Evolutionary conservation across 2,329 filamentous ascomycete genomes (phyloP).

Genomic region (Magnaporthales sp.): DNA sequence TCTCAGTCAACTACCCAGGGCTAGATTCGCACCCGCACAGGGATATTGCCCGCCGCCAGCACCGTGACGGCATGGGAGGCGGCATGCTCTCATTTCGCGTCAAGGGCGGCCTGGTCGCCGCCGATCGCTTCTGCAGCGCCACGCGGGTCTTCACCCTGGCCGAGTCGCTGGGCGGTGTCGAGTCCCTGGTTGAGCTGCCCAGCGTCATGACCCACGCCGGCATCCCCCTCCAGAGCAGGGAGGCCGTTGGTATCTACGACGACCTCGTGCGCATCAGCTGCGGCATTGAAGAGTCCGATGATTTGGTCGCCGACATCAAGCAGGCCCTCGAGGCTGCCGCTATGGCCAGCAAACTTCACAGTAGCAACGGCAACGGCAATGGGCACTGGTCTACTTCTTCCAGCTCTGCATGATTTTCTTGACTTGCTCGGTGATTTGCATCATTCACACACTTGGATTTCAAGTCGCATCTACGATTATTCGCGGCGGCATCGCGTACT

Average conservation of each 20-base stretch:
- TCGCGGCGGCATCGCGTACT: background rate
- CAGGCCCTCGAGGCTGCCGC: conserved; percentile 69
- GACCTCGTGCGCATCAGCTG: conserved; percentile 91
- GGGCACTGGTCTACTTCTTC: conserved; percentile 8
- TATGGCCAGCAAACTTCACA: conserved; percentile 9
- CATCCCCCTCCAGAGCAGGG: conserved; percentile 82
- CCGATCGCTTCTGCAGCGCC: conserved; percentile 83
- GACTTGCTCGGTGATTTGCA: background rate
- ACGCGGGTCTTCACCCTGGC: conserved; percentile 90
- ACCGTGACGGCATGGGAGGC: conserved; percentile 88
- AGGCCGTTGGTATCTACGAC: conserved; percentile 89
- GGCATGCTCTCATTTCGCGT: conserved; percentile 98
- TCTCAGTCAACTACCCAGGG: conserved; percentile 92
- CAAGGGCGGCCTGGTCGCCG: conserved; percentile 73
- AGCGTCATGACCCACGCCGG: conserved; percentile 96
- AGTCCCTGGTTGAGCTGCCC: conserved; percentile 84
- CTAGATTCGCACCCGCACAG: conserved; percentile 81
- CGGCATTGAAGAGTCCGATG: conserved; percentile 83
- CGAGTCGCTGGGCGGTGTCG: conserved; percentile 81
- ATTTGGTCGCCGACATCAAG: conserved; percentile 73
- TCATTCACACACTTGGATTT: background rate
- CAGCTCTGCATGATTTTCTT: background rate
- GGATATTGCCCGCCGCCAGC: conserved; percentile 78
- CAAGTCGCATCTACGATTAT: background rate
- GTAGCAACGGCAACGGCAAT: background rate